These are phyloP conservation scores for Neoboletus brunneissimus DNA, from an alignment of 768 basidiomycete genomes.

Conservation along the genomic window DNA sequence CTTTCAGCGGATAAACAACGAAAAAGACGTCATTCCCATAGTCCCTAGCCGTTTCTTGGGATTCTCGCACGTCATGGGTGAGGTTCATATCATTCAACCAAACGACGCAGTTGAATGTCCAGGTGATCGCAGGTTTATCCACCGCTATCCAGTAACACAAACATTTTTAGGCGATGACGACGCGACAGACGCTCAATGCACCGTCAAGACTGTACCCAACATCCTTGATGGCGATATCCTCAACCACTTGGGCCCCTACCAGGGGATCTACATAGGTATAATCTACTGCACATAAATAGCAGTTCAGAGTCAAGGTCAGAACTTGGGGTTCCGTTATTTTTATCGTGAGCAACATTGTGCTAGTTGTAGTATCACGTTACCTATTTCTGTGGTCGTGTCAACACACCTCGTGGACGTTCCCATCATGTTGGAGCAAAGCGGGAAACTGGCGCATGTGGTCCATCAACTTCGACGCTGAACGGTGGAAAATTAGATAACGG, in stretches of 20 bases:
- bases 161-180: slow-evolving; percentile 48
- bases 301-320: neutral
- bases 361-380: neutral
- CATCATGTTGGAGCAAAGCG: neutral
- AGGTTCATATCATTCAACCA: slow-evolving; percentile 42
- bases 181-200: slow-evolving; percentile 50
- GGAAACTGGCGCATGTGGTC: neutral
- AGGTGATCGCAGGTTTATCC: slow-evolving; percentile 22
- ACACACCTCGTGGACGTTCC: neutral
- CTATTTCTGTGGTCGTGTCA: neutral
- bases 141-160: neutral
- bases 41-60: slow-evolving; percentile 51
- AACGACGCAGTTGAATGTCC: slow-evolving; percentile 41
- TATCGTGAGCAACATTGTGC: neutral
- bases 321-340: slow-evolving; percentile 5
- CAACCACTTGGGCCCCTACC: slow-evolving; percentile 57
- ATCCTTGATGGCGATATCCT: slow-evolving; percentile 47
- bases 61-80: slow-evolving; percentile 41
- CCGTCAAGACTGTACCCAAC: slow-evolving; percentile 52
- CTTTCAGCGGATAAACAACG: slow-evolving; percentile 30
- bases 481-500: neutral
- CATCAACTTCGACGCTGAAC: neutral
- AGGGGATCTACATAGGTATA: slow-evolving; percentile 57
- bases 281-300: slow-evolving; percentile 33
- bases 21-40: slow-evolving; percentile 51